phyloP scores from a whole-genome alignment of 352 stramenopile species.

The Globisporangium rhizosaccharum region DNA sequence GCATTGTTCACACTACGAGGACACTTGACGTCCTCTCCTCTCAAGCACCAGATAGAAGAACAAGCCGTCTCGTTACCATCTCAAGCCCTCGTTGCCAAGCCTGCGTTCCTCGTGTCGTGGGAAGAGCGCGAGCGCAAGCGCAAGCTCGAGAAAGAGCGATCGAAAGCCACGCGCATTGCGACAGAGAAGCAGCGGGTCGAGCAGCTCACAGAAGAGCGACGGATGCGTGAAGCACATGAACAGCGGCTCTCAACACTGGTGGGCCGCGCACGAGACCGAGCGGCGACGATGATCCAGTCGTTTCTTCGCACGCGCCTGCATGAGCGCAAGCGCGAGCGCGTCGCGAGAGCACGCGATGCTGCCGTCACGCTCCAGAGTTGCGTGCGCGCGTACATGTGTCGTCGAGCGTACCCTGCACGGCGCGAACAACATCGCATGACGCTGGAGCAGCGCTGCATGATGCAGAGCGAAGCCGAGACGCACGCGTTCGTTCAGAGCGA shows the following conservation, averaged over 20 bases:
- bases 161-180: slow-evolving; percentile 53
- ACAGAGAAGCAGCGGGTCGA: slow-evolving; percentile 53
- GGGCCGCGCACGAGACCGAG: slow-evolving; percentile 15
- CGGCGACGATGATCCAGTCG: slow-evolving; percentile 23
- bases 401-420: not conserved
- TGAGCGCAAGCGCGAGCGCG: not conserved
- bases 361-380: slow-evolving; percentile 27
- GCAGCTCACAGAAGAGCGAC: slow-evolving; percentile 28
- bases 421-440: slow-evolving; percentile 15
- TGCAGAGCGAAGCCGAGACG: slow-evolving; percentile 28
- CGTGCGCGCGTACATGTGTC: slow-evolving; percentile 22
- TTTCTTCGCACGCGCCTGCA: slow-evolving; percentile 13
- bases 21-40: not conserved
- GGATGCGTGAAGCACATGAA: slow-evolving; percentile 13
- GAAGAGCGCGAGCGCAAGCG: slow-evolving; percentile 61
- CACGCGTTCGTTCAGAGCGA: slow-evolving; percentile 11
- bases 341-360: slow-evolving; percentile 1
- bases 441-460: slow-evolving; percentile 26
- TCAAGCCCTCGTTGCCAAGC: slow-evolving; percentile 17
- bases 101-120: slow-evolving; percentile 62
- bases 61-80: not conserved
- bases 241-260: slow-evolving; percentile 10
- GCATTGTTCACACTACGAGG: not conserved
- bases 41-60: not conserved
- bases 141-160: slow-evolving; percentile 49